Evolutionary conservation across 1,139 yeast species (phyloP).

Genomic region (Petasospora fabianii): DNA sequence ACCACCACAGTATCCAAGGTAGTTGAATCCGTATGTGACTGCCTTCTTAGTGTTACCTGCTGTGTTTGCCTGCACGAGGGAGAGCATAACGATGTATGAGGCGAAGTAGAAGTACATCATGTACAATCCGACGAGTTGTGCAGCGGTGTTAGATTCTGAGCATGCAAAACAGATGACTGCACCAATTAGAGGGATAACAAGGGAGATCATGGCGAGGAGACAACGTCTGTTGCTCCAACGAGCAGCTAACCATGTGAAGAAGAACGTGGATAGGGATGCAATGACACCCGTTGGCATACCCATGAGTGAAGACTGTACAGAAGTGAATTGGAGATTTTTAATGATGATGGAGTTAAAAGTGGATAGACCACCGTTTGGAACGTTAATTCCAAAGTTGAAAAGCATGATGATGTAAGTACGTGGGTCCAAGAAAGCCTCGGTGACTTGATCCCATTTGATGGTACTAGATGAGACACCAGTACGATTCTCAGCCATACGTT

Average conservation of each 20-base stretch:
- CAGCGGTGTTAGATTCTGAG: slow-evolving; percentile 30
- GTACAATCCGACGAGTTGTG: slow-evolving; percentile 23
- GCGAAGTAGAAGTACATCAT: slow-evolving; percentile 31
- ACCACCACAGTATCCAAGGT: slow-evolving; percentile 51
- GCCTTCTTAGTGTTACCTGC: slow-evolving; percentile 57
- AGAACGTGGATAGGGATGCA: slow-evolving; percentile 34
- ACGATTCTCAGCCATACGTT: slow-evolving; percentile 37
- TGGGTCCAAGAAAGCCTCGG: slow-evolving; percentile 40
- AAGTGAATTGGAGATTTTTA: slow-evolving; percentile 34
- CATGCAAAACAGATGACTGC: slow-evolving; percentile 24
- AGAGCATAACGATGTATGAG: slow-evolving; percentile 45
- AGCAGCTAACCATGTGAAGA: slow-evolving; percentile 38
- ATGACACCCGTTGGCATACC: slow-evolving; percentile 39
- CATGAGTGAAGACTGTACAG: slow-evolving; percentile 35
- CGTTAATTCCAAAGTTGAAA: slow-evolving; percentile 39
- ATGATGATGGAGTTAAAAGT: slow-evolving; percentile 42
- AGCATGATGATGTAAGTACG: slow-evolving; percentile 48
- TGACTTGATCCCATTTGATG: slow-evolving; percentile 41
- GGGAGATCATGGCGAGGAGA: slow-evolving; percentile 35
- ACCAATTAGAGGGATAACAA: slow-evolving; percentile 36
- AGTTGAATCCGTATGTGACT: slow-evolving; percentile 40
- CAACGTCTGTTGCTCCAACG: slow-evolving; percentile 26
- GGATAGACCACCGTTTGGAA: slow-evolving; percentile 52
- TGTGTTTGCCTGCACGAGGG: slow-evolving; percentile 36
- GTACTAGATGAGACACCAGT: slow-evolving; percentile 40